These are phyloP conservation scores for Ceratobasidium sp. DNA, from an alignment of 1,284 basidiomycete species.

Conservation along the genomic window DNA sequence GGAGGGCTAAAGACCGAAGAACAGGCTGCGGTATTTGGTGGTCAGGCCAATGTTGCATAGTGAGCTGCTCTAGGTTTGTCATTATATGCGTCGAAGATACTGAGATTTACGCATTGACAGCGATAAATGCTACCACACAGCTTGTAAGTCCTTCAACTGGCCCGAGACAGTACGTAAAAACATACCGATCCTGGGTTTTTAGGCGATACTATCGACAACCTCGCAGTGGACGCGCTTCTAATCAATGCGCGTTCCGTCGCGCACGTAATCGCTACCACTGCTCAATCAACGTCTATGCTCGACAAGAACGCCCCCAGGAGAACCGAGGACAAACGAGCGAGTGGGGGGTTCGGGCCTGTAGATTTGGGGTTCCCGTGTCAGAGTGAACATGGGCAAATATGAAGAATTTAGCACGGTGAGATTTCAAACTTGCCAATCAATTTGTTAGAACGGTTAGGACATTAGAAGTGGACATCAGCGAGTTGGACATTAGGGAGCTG, in stretches of 20 bases:
- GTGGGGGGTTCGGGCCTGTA: neutral
- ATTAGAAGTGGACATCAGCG: too few species aligned
- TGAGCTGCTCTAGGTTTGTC: neutral
- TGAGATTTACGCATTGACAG: neutral
- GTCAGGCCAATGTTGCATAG: neutral
- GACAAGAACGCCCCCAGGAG: too few species aligned
- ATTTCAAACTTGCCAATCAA: too few species aligned
- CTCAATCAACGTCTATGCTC: constrained; percentile 3
- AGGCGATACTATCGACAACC: constrained; percentile 21
- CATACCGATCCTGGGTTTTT: neutral
- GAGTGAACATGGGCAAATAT: neutral
- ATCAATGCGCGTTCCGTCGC: constrained; percentile 18
- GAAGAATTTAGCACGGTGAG: neutral
- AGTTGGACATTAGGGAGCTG: too few species aligned
- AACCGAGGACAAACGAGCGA: neutral
- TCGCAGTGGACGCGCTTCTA: neutral
- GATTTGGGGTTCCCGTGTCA: neutral
- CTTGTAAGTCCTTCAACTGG: neutral
- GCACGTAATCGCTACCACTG: constrained; percentile 12
- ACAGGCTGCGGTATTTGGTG: constrained; percentile 6
- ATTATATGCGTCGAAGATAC: neutral
- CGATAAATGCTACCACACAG: constrained; percentile 8
- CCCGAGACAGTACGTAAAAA: neutral
- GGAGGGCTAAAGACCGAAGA: constrained; percentile 12
- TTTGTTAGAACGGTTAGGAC: too few species aligned